These are phyloP conservation scores for Abrus precatorius DNA, from an alignment of 306 rosid genomes.

Conservation along the genomic window DNA sequence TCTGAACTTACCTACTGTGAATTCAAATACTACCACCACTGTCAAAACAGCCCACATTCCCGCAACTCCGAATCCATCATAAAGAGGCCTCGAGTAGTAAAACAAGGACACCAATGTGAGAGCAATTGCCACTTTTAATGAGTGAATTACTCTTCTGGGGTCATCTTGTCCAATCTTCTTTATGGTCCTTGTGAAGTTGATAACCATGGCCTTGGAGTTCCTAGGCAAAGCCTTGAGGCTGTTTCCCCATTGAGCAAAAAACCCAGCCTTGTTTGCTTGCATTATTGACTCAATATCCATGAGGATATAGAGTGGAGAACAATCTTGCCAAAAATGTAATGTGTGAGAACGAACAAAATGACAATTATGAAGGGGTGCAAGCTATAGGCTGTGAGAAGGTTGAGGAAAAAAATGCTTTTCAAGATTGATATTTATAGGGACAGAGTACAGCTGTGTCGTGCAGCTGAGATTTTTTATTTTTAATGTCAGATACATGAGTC, in stretches of 20 bases:
- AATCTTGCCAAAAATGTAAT: neutral
- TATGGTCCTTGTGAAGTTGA: constrained; percentile 49
- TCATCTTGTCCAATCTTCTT: constrained; percentile 85
- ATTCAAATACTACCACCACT: constrained; percentile 89
- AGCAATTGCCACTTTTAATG: constrained; percentile 90
- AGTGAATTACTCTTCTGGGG: constrained; percentile 87
- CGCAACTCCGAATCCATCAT: constrained; percentile 79
- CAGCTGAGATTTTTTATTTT: constrained; percentile 33
- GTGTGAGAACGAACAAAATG: constrained; percentile 16
- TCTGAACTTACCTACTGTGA: constrained; percentile 74
- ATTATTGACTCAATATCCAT: constrained; percentile 67
- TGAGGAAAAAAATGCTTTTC: constrained; percentile 49
- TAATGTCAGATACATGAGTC: constrained; percentile 50
- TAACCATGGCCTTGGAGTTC: constrained; percentile 54
- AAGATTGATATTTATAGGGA: constrained; percentile 57
- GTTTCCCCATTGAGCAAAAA: constrained; percentile 19
- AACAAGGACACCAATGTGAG: constrained; percentile 83
- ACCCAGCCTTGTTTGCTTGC: constrained; percentile 43
- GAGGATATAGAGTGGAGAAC: constrained; percentile 1
- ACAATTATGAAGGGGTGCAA: neutral
- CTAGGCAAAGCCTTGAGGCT: constrained; percentile 52
- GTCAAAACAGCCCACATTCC: constrained; percentile 98
- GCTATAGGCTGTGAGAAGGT: constrained; percentile 30
- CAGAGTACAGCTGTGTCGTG: constrained; percentile 16
- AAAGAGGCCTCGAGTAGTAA: constrained; percentile 80